A percentile compares a stretch with the other conserved stretches of the same genome.
These are phyloP conservation scores for Pseudoturritis turrita DNA, from an alignment of 345 rosid genomes.

Conservation along the genomic window DNA sequence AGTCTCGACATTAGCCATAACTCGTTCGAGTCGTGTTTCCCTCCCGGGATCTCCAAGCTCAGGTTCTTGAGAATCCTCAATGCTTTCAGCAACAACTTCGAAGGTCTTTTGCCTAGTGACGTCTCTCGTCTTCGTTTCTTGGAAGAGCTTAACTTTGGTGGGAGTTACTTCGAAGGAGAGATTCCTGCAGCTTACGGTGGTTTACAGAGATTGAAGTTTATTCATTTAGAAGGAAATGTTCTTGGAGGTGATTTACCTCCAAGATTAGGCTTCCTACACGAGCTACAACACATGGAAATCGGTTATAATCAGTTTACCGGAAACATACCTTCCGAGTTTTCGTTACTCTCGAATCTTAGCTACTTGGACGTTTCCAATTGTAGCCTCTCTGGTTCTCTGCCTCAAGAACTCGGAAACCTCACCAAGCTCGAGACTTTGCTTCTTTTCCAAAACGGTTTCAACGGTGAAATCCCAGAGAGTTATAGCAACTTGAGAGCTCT, in stretches of 20 bases:
- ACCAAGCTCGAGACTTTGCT: conserved; percentile 48
- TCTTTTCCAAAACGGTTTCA: conserved; percentile 54
- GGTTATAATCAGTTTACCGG: conserved; percentile 71
- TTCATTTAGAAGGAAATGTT: conserved; percentile 68
- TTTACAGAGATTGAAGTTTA: conserved; percentile 45
- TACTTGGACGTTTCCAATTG: conserved; percentile 64
- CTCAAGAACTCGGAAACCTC: conserved; percentile 56
- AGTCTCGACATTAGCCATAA: conserved; percentile 80
- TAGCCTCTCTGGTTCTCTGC: conserved; percentile 63
- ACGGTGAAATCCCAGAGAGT: conserved; percentile 69
- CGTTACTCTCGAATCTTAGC: conserved; percentile 46
- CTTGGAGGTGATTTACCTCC: conserved; percentile 64
- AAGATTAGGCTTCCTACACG: conserved; percentile 49
- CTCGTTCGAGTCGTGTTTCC: conserved; percentile 67
- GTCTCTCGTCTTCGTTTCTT: conserved; percentile 47
- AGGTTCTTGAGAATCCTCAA: conserved; percentile 55
- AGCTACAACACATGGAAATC: conserved; percentile 69
- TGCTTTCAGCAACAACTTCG: conserved; percentile 80
- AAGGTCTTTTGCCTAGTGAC: conserved; percentile 59
- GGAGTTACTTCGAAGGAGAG: conserved; percentile 81
- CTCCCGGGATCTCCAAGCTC: conserved; percentile 72
- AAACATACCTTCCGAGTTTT: conserved; percentile 55
- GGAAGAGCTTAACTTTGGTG: conserved; percentile 89
- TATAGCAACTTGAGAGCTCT: conserved; percentile 46
- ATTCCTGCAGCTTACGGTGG: conserved; percentile 65